Conservation (phyloP, 2,329 filamentous ascomycete genomes). For the Byssochlamys sp. region DNA sequence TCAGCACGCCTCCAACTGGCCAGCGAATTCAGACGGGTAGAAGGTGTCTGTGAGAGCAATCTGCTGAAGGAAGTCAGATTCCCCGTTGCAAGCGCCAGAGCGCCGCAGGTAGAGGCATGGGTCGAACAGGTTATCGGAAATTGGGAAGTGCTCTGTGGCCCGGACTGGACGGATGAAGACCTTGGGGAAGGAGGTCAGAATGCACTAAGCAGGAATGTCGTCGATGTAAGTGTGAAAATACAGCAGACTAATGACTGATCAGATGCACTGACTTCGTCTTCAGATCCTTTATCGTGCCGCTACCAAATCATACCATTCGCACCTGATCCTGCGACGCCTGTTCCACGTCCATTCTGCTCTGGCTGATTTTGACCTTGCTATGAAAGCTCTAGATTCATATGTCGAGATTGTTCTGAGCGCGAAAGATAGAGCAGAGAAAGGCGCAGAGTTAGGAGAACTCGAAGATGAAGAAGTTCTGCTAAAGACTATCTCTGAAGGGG, state of each 20-base stretch:
- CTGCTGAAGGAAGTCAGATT: conserved; percentile 72
- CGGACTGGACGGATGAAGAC: conserved; percentile 69
- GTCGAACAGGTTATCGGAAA: conserved; percentile 70
- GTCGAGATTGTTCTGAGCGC: conserved; percentile 76
- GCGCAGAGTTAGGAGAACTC: conserved; percentile 52
- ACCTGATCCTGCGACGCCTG: conserved; percentile 71
- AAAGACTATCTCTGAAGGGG: conserved; percentile 67
- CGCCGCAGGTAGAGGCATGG: conserved; percentile 72
- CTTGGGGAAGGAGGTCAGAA: conserved; percentile 72
- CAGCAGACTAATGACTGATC: not conserved
- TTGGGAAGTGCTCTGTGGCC: conserved; percentile 72
- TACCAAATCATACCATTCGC: conserved; percentile 91
- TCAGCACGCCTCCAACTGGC: conserved; percentile 55
- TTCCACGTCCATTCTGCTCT: conserved; percentile 80
- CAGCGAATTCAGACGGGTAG: conserved; percentile 68
- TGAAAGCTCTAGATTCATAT: conserved; percentile 87
- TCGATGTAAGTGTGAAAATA: conserved; percentile 46
- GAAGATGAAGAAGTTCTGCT: conserved; percentile 71
- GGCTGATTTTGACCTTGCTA: conserved; percentile 82
- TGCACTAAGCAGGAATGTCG: conserved; percentile 61
- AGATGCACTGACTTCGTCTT: conserved; percentile 8
- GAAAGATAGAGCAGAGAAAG: conserved; percentile 72
- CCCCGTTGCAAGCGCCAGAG: conserved; percentile 69
- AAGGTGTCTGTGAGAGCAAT: conserved; percentile 67
- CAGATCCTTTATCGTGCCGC: conserved; percentile 80